Percentiles rank a stretch among this genome's conserved stretches.
These are phyloP conservation scores for Neurospora tetrasperma DNA, from an alignment of 495 filamentous ascomycete genomes.

Conservation along the genomic window DNA sequence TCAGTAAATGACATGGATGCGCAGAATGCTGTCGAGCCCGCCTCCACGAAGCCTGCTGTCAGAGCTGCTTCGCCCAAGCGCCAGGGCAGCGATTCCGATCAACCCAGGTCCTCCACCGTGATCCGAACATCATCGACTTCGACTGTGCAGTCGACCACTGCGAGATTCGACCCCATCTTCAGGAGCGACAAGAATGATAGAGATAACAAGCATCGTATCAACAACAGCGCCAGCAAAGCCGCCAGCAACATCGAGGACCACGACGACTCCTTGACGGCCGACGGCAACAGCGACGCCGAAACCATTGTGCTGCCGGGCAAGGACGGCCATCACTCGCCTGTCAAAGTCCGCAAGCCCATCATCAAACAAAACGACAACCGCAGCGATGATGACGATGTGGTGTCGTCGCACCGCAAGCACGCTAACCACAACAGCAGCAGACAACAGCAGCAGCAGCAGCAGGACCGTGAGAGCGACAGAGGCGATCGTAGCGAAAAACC, in stretches of 20 bases:
- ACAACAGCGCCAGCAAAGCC: neutral
- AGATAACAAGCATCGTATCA: neutral
- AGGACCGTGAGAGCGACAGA: constrained; percentile 16
- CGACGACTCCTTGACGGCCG: constrained; percentile 34
- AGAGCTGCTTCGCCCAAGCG: constrained; percentile 35
- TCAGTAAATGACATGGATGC: constrained; percentile 50
- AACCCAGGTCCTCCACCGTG: constrained; percentile 29
- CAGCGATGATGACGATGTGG: constrained; percentile 31
- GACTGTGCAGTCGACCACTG: constrained; percentile 13
- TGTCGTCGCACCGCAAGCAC: constrained; percentile 26
- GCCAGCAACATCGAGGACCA: neutral
- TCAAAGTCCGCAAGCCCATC: constrained; percentile 51
- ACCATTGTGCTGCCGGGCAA: constrained; percentile 69
- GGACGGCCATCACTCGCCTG: constrained; percentile 54
- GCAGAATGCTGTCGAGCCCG: constrained; percentile 49
- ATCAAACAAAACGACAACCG: constrained; percentile 59
- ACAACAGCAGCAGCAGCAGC: constrained; percentile 2
- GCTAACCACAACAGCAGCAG: constrained; percentile 15
- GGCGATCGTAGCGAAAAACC: constrained; percentile 22
- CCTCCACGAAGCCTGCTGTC: constrained; percentile 39
- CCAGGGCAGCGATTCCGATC: constrained; percentile 32
- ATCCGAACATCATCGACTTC: constrained; percentile 6
- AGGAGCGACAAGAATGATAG: constrained; percentile 14
- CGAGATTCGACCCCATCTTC: constrained; percentile 15
- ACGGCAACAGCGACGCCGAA: constrained; percentile 69